Conservation (phyloP, 169 alveolate species). For the Besnoitia besnoiti region DNA sequence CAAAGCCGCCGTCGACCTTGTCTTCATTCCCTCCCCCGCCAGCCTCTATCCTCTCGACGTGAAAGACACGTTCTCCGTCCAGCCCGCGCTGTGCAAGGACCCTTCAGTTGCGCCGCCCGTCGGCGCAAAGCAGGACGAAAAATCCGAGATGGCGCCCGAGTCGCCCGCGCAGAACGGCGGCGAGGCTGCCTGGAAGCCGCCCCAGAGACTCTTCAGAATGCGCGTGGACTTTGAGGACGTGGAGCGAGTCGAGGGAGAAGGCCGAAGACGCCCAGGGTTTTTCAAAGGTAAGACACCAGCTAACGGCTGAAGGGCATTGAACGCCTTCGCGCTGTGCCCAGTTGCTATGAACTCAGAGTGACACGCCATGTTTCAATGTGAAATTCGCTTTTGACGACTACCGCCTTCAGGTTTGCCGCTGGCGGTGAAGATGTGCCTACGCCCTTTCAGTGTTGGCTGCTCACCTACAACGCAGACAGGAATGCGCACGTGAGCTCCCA, state of each 20-base stretch:
- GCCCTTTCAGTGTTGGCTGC: too few relatives aligned
- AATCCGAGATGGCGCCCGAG: neutral
- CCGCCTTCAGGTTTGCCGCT: too few relatives aligned
- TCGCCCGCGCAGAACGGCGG: neutral
- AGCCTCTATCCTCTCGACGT: conserved; percentile 36
- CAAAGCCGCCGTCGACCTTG: neutral
- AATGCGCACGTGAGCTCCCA: too few relatives aligned
- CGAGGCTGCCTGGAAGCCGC: neutral
- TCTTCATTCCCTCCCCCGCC: neutral
- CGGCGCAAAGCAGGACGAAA: neutral
- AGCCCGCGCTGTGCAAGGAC: neutral
- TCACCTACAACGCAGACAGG: too few relatives aligned
- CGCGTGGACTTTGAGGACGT: conserved; percentile 34
- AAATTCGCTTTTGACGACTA: too few relatives aligned
- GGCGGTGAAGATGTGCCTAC: too few relatives aligned
- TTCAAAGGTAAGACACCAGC: conserved; percentile 3
- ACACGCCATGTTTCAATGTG: too few relatives aligned
- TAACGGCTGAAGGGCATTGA: neutral
- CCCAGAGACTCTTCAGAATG: conserved; percentile 32
- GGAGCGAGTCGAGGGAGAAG: conserved; percentile 51
- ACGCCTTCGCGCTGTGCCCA: too few relatives aligned
- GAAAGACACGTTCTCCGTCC: neutral
- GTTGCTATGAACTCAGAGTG: too few relatives aligned
- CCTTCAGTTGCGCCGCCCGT: neutral
- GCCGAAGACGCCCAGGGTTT: conserved; percentile 47